Evolutionary conservation across 495 filamentous ascomycete genomes (phyloP).

Genomic region (Tetracladium marchalianum): DNA sequence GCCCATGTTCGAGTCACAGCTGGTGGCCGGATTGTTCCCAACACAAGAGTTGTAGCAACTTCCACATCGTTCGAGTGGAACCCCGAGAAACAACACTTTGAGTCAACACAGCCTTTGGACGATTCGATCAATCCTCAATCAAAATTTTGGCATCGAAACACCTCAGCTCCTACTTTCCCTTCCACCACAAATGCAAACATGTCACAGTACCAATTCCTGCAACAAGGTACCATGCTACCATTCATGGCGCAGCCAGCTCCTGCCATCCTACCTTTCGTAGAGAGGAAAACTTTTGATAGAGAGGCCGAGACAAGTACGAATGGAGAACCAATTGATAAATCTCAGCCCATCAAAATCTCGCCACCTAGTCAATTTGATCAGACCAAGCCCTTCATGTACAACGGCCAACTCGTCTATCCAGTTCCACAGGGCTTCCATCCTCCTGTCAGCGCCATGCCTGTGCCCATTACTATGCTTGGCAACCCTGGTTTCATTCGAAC

Average conservation of each 20-base stretch:
- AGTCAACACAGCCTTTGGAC: neutral
- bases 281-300: too few species aligned
- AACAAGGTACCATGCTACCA: constrained; percentile 2
- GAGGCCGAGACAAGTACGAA: constrained; percentile 1
- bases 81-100: constrained; percentile 14
- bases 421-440: constrained; percentile 16
- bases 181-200: constrained; percentile 2
- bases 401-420: constrained; percentile 39
- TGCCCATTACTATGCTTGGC: constrained; percentile 11
- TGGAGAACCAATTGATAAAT: constrained; percentile 16
- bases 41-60: constrained; percentile 30
- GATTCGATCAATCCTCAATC: neutral
- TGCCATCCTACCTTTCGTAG: too few species aligned
- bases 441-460: constrained; percentile 6
- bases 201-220: constrained; percentile 1
- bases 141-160: constrained; percentile 2
- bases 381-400: constrained; percentile 34
- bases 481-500: constrained; percentile 8
- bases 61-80: constrained; percentile 18
- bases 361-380: constrained; percentile 35
- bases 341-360: constrained; percentile 26
- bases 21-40: constrained; percentile 45
- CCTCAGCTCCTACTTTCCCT: neutral
- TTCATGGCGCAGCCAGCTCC: neutral
- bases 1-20: constrained; percentile 47